Evolutionary conservation across 2,329 filamentous ascomycete genomes (phyloP), one percentile per base, ranked within the genome.

Genomic region (Sporothrix mexicana): DNA sequence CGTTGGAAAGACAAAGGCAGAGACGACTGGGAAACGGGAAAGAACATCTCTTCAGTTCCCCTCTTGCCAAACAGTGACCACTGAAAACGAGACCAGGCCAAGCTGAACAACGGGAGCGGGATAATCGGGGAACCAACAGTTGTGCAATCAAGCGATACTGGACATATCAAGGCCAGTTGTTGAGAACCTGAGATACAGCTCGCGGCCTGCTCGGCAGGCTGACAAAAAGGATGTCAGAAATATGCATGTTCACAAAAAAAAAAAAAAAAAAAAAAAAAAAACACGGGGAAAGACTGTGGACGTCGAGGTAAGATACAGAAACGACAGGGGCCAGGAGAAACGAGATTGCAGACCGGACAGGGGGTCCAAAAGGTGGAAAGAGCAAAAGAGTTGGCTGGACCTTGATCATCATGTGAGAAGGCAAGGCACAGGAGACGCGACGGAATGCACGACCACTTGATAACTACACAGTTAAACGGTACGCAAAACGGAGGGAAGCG

Each of bases 271-370:
- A 64, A 55, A 47, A 30, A 30, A 25, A 66, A 55, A 66, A 66
- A 20, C 47, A 66, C 41, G 41, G 61, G 41, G 59, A 45, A 66
- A 20, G 61, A 9, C 12, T 20, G 41, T 66, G 61, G 41, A 66
- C 41, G 61, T 41, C 61, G 41, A 66, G 8, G 61, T 66, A 12
- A 66, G n/a, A 47, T 66, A 64, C 41, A 66, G 47, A 20, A 47
- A 20, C 61, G 61, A 47, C 61, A 57, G 25, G 47, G 66, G 47
- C 25, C 17, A 23, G 47, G 49, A 55, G 45, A 69, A 59, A 70
- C 53, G 68, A 70, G 68, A 70, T 70, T 70, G 20, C 30, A 47
- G 67, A 45, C 30, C 15, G 51, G 51, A 20, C 17, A 55, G 66
- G 17, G 23, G 47, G 30, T 57, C 25, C 25, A 57, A 43, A n/a